Evolutionary conservation across 345 rosid species (phyloP).

Genomic region (Ailanthus altissimus): DNA sequence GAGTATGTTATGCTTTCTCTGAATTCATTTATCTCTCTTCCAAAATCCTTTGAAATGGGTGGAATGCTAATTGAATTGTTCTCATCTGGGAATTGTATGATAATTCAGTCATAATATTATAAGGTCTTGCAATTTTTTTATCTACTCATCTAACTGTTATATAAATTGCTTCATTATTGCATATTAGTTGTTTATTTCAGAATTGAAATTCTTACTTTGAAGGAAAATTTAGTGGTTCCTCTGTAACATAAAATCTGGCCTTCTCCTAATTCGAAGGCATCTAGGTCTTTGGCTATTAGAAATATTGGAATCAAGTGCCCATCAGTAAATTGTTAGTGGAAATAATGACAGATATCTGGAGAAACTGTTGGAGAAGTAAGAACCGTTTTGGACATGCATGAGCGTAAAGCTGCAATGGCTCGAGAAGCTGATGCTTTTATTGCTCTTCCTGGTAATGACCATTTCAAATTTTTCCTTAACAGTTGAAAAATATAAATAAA

Average conservation of each 20-base stretch:
- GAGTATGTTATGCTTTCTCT: conserved; percentile 11
- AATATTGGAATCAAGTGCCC: conserved; percentile 14
- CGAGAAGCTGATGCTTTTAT: conserved; percentile 89
- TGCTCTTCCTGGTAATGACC: conserved; percentile 83
- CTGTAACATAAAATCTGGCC: not conserved
- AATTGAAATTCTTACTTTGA: not conserved
- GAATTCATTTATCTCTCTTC: conserved; percentile 7
- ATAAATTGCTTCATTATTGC: not conserved
- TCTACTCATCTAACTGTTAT: not conserved
- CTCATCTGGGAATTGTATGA: conserved; percentile 3
- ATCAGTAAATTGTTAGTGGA: conserved; percentile 17
- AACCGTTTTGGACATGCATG: conserved; percentile 89
- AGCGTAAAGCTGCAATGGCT: conserved; percentile 98
- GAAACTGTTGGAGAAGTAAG: conserved; percentile 82
- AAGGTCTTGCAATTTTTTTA: not conserved
- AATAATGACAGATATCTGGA: conserved; percentile 74
- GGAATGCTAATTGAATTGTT: not conserved
- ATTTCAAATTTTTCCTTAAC: conserved; percentile 3
- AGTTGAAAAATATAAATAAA: not conserved
- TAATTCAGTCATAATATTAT: not conserved
- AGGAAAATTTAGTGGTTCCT: not conserved
- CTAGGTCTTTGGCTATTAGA: not conserved
- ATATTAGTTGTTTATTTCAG: not conserved
- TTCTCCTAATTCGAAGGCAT: not conserved
- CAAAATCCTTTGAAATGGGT: not conserved